Percentiles rank a stretch among this genome's conserved stretches.
phyloP scores from a whole-genome alignment of 2,329 filamentous ascomycete genomes.

The Trichothecium sympodiale region DNA sequence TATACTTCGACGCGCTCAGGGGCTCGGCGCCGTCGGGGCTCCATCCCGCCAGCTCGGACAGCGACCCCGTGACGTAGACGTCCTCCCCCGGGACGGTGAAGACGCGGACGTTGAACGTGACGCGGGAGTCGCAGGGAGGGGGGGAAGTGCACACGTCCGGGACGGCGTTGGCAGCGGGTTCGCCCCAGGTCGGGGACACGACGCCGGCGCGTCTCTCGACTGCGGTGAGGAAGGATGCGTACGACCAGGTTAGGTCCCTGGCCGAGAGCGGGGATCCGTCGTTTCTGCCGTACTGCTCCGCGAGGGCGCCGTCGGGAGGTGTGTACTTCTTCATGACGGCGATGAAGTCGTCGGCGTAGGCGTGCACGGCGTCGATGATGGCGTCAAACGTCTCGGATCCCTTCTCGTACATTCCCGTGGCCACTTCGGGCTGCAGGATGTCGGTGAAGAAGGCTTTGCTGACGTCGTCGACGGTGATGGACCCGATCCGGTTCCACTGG shows the following conservation, averaged over 20 bases:
- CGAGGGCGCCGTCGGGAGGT: conserved; percentile 47
- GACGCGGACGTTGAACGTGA: conserved; percentile 51
- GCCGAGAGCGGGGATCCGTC: conserved; percentile 48
- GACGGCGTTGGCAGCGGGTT: neutral
- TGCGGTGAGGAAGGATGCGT: conserved; percentile 58
- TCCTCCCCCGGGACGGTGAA: conserved; percentile 50
- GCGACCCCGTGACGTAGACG: conserved; percentile 53
- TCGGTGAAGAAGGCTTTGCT: conserved; percentile 65
- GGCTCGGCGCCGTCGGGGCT: conserved; percentile 39
- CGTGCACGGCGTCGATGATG: conserved; percentile 44
- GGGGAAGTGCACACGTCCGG: conserved; percentile 5
- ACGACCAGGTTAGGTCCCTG: conserved; percentile 61
- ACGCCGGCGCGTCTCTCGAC: conserved; percentile 42
- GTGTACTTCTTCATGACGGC: conserved; percentile 52
- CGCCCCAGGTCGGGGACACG: conserved; percentile 45
- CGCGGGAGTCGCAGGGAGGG: conserved; percentile 12
- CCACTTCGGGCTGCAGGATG: conserved; percentile 44
- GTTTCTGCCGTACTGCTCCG: conserved; percentile 54
- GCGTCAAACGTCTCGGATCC: conserved; percentile 34
- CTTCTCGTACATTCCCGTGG: conserved; percentile 51
- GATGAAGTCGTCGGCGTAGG: conserved; percentile 52
- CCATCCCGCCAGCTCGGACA: conserved; percentile 52
- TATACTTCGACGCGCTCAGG: conserved; percentile 49
- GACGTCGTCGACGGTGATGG: conserved; percentile 50
- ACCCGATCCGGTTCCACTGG: conserved; percentile 54